Base-by-base conservation (phyloP, 2,329 filamentous ascomycete species). In the Nothophoma quercina region DNA sequence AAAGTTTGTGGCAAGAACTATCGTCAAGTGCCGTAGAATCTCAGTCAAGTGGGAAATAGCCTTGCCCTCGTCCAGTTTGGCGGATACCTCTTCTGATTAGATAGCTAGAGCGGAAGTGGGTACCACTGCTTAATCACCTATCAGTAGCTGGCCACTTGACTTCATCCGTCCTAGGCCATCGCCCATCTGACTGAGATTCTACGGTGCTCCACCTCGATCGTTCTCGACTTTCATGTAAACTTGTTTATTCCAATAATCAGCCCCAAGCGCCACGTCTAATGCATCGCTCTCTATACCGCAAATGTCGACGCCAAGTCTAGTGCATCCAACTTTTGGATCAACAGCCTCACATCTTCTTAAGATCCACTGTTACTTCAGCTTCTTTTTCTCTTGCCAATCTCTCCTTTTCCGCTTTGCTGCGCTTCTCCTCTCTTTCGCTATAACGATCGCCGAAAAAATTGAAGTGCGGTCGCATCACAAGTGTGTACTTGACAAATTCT, bases 401-500 rank as follows among this genome's bases (percentile, higher is more conserved):
- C 55, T 18, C 64, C 53, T 50, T 42, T 16, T 34, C 38, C 4
- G n/a, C 30, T 34, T 72, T 73, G 9, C 43, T 55, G 33, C 60
- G 57, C 36, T 64, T 71, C 64, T 82, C 79, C 60, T 74, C 73
- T 18, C 85, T 74, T 68, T 89, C 86, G 65, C 86, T 88, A 55
- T 76, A 88, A 7, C 86, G 77, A 72, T 88, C 85, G 1, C 77
- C 80, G 65, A 88, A 88, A 2, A 88, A 68, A 21, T 79, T 79
- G 56, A 87, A 80, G 59, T 87, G 82, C 19, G 81, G 81, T 44
- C 84, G 73, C 84, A 88, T 87, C 1, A 88, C 57, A 22, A 88
- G 79, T 0, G 84, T 88, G 63, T 86, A 88, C 68, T 88, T 88
- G 4, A 89, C 85, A 70, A 89, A 82, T 68, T 89, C 87, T 72